Conservation (phyloP, 2,329 filamentous ascomycete species). For the Fusarium illudens region DNA sequence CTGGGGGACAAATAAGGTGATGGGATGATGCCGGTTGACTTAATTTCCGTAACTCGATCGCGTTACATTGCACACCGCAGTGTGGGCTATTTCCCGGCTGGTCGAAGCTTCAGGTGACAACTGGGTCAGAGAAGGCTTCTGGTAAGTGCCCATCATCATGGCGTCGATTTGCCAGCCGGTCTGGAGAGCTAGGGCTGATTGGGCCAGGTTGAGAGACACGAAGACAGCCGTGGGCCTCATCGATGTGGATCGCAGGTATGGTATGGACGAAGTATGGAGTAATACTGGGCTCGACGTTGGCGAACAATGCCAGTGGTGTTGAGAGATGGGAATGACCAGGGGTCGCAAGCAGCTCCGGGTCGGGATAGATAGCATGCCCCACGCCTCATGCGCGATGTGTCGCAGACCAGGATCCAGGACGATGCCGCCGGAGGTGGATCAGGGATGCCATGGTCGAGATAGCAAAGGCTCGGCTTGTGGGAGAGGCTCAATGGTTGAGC, state of each 20-base stretch:
- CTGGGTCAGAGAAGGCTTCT: constrained; percentile 8
- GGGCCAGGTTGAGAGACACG: constrained; percentile 12
- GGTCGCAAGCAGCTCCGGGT: constrained; percentile 37
- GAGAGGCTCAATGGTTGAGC: constrained; percentile 22
- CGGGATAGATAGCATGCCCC: constrained; percentile 36
- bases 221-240: constrained; percentile 7
- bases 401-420: constrained; percentile 26
- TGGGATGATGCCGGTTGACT: constrained; percentile 27
- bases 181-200: background rate
- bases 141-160: constrained; percentile 3
- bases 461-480: constrained; percentile 11
- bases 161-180: constrained; percentile 9
- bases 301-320: constrained; percentile 27
- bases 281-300: constrained; percentile 18
- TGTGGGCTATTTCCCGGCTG: constrained; percentile 6
- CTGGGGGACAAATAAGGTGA: constrained; percentile 24
- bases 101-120: constrained; percentile 23
- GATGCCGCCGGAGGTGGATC: constrained; percentile 14
- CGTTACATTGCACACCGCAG: constrained; percentile 30
- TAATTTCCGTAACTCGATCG: constrained; percentile 36
- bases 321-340: constrained; percentile 21
- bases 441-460: constrained; percentile 5
- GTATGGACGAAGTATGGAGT: constrained; percentile 15
- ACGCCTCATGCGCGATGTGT: constrained; percentile 34
- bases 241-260: constrained; percentile 13